Evolutionary conservation across 305 asterid species (phyloP).

Genomic region (Plantago coronopus): DNA sequence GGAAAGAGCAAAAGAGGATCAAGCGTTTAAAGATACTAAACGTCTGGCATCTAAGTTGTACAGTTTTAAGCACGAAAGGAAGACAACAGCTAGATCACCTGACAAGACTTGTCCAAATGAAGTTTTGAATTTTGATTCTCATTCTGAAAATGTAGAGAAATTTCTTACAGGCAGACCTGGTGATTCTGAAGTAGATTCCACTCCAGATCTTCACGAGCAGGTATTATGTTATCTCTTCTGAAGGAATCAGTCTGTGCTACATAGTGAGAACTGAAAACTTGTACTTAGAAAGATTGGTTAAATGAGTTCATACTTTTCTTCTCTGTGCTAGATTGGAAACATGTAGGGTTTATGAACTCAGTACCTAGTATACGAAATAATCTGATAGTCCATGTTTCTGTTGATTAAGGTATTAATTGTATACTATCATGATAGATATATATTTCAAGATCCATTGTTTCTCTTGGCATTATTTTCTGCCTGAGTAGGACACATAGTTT

Average conservation of each 20-base stretch:
- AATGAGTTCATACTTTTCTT: too few relatives aligned
- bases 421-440: too few relatives aligned
- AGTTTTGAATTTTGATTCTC: constrained; percentile 32
- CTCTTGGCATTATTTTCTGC: too few relatives aligned
- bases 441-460: too few relatives aligned
- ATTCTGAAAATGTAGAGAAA: constrained; percentile 50
- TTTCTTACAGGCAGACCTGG: constrained; percentile 39
- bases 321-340: too few relatives aligned
- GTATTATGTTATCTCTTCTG: constrained; percentile 32
- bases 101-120: constrained; percentile 31
- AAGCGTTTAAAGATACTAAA: constrained; percentile 55
- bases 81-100: constrained; percentile 37
- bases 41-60: constrained; percentile 76
- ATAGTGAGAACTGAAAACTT: constrained; percentile 9
- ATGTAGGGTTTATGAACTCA: too few relatives aligned
- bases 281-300: not conserved
- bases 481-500: too few relatives aligned
- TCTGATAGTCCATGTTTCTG: too few relatives aligned
- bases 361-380: too few relatives aligned
- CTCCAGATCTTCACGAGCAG: constrained; percentile 90
- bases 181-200: constrained; percentile 67
- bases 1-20: constrained; percentile 62
- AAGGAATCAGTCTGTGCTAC: constrained; percentile 6
- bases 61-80: constrained; percentile 72
- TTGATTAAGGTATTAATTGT: too few relatives aligned